Evolutionary conservation across 441 rosid genomes (phyloP).

Genomic region (Theobroma grandiflorum): DNA sequence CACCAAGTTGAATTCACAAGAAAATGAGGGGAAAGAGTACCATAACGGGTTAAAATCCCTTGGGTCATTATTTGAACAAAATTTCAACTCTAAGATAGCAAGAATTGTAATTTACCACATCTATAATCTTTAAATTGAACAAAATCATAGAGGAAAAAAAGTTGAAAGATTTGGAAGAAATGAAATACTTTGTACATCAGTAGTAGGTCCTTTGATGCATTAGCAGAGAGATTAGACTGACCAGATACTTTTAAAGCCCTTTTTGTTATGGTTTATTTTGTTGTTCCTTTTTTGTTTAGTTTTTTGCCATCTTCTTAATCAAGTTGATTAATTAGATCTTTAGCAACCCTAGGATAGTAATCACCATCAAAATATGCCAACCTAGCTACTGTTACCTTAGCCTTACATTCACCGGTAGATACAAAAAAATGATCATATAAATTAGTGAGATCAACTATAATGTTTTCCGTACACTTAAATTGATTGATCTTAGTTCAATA

Average conservation of each 20-base stretch:
- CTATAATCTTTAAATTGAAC: not conserved
- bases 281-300: slow-evolving; percentile 84
- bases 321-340: slow-evolving; percentile 91
- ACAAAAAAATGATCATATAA: slow-evolving; percentile 94
- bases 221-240: slow-evolving; percentile 93
- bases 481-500: not conserved
- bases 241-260: slow-evolving; percentile 98
- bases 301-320: slow-evolving; percentile 95
- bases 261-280: slow-evolving; percentile 84
- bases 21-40: slow-evolving; percentile 18
- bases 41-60: not conserved
- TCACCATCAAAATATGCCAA: slow-evolving; percentile 98
- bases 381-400: slow-evolving; percentile 95
- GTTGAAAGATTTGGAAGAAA: slow-evolving; percentile 25
- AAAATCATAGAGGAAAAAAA: not conserved
- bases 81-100: not conserved
- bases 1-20: slow-evolving; percentile 80
- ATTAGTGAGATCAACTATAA: slow-evolving; percentile 89
- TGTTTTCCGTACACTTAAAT: slow-evolving; percentile 50
- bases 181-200: slow-evolving; percentile 89
- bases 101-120: slow-evolving; percentile 3
- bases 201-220: slow-evolving; percentile 94
- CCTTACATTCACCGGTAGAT: slow-evolving; percentile 83
- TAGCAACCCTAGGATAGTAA: slow-evolving; percentile 99
- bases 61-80: not conserved